A percentile compares a stretch with the other conserved stretches of the same genome.
Evolutionary conservation across 2,329 filamentous ascomycete species (phyloP).

Genomic region (Akanthomyces dipterigenus): DNA sequence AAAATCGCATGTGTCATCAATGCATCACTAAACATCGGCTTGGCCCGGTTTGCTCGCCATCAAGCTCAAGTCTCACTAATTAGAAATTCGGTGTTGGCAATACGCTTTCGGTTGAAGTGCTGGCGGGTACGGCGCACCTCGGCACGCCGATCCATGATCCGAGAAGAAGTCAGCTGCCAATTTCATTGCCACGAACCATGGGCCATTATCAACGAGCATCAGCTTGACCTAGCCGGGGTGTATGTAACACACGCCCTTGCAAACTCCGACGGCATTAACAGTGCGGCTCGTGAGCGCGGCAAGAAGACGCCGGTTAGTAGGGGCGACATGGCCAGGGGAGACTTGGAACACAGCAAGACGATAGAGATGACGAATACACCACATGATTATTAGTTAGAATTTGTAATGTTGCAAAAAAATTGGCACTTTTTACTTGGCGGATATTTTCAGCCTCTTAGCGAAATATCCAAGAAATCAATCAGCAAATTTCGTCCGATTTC

Average conservation of each 20-base stretch:
- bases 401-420: neutral
- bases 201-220: neutral
- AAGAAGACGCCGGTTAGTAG: no score
- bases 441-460: neutral
- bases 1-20: conserved; percentile 5
- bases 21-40: neutral
- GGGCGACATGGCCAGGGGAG: no score
- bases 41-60: neutral
- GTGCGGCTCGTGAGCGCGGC: no score
- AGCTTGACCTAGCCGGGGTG: no score
- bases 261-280: no score
- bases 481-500: neutral
- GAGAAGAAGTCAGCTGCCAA: neutral
- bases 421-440: neutral
- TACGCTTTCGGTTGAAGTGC: no score
- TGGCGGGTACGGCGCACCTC: neutral
- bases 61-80: neutral
- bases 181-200: neutral
- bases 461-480: neutral
- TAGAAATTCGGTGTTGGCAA: neutral
- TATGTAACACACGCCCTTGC: no score
- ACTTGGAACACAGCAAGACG: no score
- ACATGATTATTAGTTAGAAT: no score
- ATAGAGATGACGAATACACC: no score
- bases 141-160: neutral